These are phyloP conservation scores for Boletus edulis DNA, from an alignment of 768 basidiomycete genomes.

Conservation along the genomic window DNA sequence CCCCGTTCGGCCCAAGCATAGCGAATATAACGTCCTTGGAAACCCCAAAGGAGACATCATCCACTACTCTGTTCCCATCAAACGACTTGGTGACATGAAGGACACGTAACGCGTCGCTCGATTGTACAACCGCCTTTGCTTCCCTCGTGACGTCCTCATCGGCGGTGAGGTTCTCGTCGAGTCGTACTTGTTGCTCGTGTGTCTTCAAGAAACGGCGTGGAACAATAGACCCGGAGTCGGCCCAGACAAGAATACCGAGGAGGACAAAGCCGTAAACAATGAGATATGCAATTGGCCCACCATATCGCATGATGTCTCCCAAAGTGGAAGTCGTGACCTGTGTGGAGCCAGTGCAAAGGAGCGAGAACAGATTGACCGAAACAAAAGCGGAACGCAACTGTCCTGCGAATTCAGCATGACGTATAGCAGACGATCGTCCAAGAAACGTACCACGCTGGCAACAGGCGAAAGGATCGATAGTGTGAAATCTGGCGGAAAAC, in stretches of 20 bases:
- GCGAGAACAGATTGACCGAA: slow-evolving; percentile 74
- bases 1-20: slow-evolving; percentile 78
- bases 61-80: slow-evolving; percentile 55
- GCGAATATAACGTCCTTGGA: slow-evolving; percentile 63
- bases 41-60: slow-evolving; percentile 71
- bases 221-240: slow-evolving; percentile 63
- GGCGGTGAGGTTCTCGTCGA: slow-evolving; percentile 12
- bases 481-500: slow-evolving; percentile 49
- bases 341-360: slow-evolving; percentile 60
- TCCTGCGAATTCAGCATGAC: background rate
- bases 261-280: slow-evolving; percentile 57
- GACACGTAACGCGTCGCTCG: slow-evolving; percentile 56
- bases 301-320: slow-evolving; percentile 57
- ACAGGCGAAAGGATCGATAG: slow-evolving; percentile 68
- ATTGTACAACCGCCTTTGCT: slow-evolving; percentile 43
- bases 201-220: slow-evolving; percentile 36
- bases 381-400: slow-evolving; percentile 69
- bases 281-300: slow-evolving; percentile 75
- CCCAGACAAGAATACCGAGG: slow-evolving; percentile 64
- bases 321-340: slow-evolving; percentile 46
- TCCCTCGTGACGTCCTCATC: slow-evolving; percentile 53
- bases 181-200: slow-evolving; percentile 11
- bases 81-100: slow-evolving; percentile 63
- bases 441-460: slow-evolving; percentile 55
- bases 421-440: background rate